phyloP scores from a whole-genome alignment of 768 basidiomycete genomes.

The Paxillus rubicundulus region DNA sequence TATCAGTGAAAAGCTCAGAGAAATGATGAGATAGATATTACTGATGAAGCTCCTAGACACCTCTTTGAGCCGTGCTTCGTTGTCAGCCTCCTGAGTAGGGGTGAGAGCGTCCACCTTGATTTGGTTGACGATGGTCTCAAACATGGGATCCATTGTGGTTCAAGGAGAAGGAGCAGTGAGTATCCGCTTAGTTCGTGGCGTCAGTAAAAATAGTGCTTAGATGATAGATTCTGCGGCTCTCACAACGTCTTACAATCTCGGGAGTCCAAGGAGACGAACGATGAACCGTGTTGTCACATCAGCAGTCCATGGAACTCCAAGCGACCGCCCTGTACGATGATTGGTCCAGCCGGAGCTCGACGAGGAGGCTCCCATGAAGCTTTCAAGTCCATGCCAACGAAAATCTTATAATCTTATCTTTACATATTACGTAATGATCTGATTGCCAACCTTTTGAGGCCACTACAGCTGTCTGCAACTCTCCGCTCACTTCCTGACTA shows the following conservation, averaged over 20 bases:
- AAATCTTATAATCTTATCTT: slow-evolving; percentile 14
- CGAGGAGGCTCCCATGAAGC: neutral
- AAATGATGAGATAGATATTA: slow-evolving; percentile 33
- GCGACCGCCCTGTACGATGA: neutral
- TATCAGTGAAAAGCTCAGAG: neutral
- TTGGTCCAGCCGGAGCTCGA: neutral
- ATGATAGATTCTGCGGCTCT: neutral
- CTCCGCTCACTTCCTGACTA: neutral
- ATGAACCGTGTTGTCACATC: neutral
- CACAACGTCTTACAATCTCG: too few species aligned
- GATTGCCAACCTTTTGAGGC: too few species aligned
- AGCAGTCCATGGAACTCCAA: neutral
- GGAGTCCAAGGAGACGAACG: too few species aligned
- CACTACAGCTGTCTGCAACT: neutral
- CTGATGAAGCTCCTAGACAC: slow-evolving; percentile 71
- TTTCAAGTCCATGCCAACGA: neutral
- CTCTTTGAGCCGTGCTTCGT: slow-evolving; percentile 49
- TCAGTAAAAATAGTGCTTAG: neutral
- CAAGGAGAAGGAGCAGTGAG: neutral
- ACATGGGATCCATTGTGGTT: slow-evolving; percentile 17
- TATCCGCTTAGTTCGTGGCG: neutral
- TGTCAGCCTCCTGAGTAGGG: slow-evolving; percentile 52
- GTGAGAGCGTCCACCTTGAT: slow-evolving; percentile 63
- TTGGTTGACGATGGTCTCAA: slow-evolving; percentile 33
- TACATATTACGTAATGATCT: slow-evolving; percentile 21